phyloP scores from a whole-genome alignment of 75 land plant species.

The Sequoia sempervirens region DNA sequence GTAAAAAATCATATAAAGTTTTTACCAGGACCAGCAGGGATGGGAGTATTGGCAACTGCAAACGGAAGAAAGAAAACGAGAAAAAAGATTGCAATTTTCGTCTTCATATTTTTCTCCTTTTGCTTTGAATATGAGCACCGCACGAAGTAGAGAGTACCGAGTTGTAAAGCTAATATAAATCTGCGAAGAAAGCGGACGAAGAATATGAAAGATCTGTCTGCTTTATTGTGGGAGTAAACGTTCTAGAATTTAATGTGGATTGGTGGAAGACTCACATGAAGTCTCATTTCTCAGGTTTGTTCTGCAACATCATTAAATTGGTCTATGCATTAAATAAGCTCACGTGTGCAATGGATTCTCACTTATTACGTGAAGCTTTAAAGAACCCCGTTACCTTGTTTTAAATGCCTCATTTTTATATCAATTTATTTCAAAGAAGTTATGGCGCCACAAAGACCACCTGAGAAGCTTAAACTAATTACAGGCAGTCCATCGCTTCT shows the following conservation, averaged over 20 bases:
- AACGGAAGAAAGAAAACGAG: slow-evolving; percentile 2
- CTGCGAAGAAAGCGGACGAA: not conserved
- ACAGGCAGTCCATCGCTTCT: no score
- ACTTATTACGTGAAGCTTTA: slow-evolving; percentile 11
- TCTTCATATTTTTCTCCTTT: not conserved
- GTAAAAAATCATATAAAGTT: not conserved
- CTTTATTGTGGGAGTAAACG: not conserved
- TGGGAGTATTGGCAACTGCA: not conserved
- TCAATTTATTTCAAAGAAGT: not conserved
- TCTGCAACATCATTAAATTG: not conserved
- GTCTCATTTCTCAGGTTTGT: not conserved
- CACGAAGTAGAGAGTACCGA: not conserved
- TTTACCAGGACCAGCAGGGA: not conserved
- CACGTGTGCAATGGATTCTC: slow-evolving; percentile 10
- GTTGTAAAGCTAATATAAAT: not conserved
- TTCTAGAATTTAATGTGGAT: not conserved
- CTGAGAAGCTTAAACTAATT: not conserved
- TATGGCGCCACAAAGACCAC: not conserved
- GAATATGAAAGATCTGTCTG: not conserved
- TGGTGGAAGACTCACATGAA: slow-evolving; percentile 5
- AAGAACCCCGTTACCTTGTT: not conserved
- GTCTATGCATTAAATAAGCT: not conserved
- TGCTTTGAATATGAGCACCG: not conserved
- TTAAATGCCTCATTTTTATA: not conserved
- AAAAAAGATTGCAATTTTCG: not conserved